Evolutionary conservation across 1,284 basidiomycete species (phyloP).

Genomic region (Cryptococcus sp.): DNA sequence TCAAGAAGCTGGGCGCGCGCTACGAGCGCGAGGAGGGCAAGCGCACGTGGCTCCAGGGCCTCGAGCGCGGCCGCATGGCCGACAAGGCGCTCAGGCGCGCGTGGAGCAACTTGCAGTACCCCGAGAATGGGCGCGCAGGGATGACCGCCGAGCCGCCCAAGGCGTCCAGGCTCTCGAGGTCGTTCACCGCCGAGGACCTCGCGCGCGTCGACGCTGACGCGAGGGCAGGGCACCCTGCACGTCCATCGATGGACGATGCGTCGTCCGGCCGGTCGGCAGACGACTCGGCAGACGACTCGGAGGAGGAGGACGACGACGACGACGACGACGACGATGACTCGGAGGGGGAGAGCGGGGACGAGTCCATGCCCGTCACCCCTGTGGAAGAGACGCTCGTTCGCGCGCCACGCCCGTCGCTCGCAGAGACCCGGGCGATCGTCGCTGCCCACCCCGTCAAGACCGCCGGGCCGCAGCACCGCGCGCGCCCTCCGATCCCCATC

Average conservation of each 20-base stretch:
- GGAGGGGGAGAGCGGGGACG: conserved; percentile 6
- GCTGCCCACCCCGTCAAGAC: neutral
- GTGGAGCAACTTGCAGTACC: conserved; percentile 31
- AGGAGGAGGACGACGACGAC: conserved; percentile 4
- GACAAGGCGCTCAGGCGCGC: conserved; percentile 42
- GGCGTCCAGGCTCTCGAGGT: conserved; percentile 27
- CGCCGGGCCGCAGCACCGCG: neutral
- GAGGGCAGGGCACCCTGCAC: conserved; percentile 18
- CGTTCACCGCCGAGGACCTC: conserved; percentile 28
- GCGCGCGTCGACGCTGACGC: conserved; percentile 6
- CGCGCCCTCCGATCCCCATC: too few relatives aligned
- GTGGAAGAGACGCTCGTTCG: neutral
- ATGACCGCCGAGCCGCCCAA: conserved; percentile 21
- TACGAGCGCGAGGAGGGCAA: conserved; percentile 48
- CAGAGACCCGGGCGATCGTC: conserved; percentile 2
- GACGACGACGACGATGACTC: neutral
- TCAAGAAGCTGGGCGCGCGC: conserved; percentile 35
- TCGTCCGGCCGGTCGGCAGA: too few relatives aligned
- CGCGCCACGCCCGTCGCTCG: conserved; percentile 1
- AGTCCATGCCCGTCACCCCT: neutral
- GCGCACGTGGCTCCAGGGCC: conserved; percentile 42
- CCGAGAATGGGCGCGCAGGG: neutral
- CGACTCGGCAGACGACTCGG: conserved; percentile 11
- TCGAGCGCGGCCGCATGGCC: conserved; percentile 39
- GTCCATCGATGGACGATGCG: conserved; percentile 18